Percentiles rank a stretch among this genome's conserved stretches.
phyloP scores from a whole-genome alignment of 148 eudicot species.

The Vaccinium corymbosum region DNA sequence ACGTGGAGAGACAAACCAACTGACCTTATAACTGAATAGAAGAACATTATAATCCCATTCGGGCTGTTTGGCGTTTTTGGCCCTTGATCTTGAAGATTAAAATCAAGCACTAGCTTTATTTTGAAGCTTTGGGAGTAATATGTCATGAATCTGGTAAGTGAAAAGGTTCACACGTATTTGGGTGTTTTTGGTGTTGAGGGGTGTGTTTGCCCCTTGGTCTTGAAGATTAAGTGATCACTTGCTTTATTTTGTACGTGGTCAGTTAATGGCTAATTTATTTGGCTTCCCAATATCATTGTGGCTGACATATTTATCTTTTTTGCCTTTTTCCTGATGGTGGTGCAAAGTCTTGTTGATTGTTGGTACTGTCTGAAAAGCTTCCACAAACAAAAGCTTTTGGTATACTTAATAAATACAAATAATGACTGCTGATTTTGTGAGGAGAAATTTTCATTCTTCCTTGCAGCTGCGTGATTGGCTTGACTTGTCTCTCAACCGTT shows the following conservation, averaged over 20 bases:
- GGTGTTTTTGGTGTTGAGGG: neutral
- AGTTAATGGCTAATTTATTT: neutral
- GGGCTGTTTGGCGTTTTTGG: neutral
- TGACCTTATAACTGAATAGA: neutral
- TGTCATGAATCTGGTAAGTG: neutral
- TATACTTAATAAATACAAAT: neutral
- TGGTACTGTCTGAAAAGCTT: neutral
- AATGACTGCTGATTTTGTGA: neutral
- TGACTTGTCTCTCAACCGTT: conserved; percentile 73
- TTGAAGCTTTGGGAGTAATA: neutral
- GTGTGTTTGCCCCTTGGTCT: neutral
- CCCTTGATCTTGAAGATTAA: neutral
- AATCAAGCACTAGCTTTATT: neutral
- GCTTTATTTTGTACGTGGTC: neutral
- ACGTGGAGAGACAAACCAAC: neutral
- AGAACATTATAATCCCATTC: no score
- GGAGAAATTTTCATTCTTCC: neutral
- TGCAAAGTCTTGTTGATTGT: conserved; percentile 3
- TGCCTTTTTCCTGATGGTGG: neutral
- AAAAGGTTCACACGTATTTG: neutral
- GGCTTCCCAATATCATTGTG: neutral
- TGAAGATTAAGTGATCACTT: neutral
- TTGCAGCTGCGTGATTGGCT: conserved; percentile 86
- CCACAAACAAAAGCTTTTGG: neutral
- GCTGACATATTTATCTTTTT: neutral